Evolutionary conservation across 108 stramenopile genomes (phyloP).

Genomic region (Bacterosira constricta): DNA sequence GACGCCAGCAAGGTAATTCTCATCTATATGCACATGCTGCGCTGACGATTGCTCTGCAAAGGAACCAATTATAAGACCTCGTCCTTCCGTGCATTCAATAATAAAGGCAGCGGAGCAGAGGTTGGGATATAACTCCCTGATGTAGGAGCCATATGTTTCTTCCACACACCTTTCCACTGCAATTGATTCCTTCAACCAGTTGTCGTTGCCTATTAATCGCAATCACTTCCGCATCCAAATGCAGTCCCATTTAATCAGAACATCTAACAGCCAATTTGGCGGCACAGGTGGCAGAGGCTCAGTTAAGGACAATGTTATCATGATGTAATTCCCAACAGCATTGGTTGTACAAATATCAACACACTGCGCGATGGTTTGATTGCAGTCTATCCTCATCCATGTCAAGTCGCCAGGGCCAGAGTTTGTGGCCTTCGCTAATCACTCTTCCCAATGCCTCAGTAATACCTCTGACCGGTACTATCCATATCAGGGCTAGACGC

Average conservation of each 20-base stretch:
- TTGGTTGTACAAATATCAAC: background rate
- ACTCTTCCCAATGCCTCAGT: background rate
- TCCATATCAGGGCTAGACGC: background rate
- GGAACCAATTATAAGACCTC: conserved; percentile 4
- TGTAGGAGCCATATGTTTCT: conserved; percentile 26
- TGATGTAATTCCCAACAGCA: background rate
- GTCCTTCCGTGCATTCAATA: conserved; percentile 14
- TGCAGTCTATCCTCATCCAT: background rate
- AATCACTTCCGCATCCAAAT: conserved; percentile 1
- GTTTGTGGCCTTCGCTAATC: background rate
- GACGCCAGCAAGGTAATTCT: background rate
- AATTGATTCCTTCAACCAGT: conserved; percentile 7
- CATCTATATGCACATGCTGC: conserved; percentile 11
- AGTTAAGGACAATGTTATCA: background rate
- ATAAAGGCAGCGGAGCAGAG: conserved; percentile 20
- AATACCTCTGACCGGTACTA: background rate
- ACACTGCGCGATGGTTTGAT: background rate
- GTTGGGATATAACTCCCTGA: background rate
- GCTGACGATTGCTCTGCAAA: conserved; percentile 2
- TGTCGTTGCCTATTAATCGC: background rate
- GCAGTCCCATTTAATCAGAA: conserved; percentile 6
- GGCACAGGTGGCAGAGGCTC: background rate
- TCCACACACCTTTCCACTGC: background rate
- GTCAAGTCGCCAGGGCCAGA: background rate
- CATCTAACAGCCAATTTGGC: background rate